Base-by-base conservation (phyloP, 306 rosid genomes). In the Herpetospermum pedunculosum region DNA sequence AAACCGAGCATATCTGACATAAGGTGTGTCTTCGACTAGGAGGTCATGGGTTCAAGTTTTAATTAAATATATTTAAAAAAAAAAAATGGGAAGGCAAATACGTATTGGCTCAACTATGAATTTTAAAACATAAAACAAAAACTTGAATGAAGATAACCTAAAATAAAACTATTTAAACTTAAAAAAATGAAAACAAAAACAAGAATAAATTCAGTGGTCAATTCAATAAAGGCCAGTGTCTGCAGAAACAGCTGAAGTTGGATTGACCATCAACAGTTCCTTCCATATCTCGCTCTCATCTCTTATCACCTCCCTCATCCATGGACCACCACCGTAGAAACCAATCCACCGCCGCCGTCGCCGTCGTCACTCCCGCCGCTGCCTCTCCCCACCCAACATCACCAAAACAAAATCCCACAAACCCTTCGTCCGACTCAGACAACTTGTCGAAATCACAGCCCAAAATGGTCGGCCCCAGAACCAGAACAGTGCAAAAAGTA, bases 361-460 rank as follows among this genome's bases (percentile, higher is more conserved):
- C 37, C 67, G 40, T 29, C 53, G 21, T 28, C 37, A 6, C 73
- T 26, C 28, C 53, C 21, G 14, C 37, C 73, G 32, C 34, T 26
- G 52, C 8, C 73, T 21, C 49, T 65, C 34, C n/a, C 9, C 19
- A 37, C 73, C 73, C 73, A 67, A 67, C 37, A 43, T 72, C 80
- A 54, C 41, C 84, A 50, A 81, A 75, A 77, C 82, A 70, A 71
- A 87, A 87, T 84, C 84, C 81, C 81, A 26, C 77, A 81, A 38
- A 72, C 86, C 60, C 79, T 81, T 49, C 78, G 10, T 50, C 80
- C 25, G 79, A 80, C 75, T 82, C 60, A 72, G 41, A 70, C 55
- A 70, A 18, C 26, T 70, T 47, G 59, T 70, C 76, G 13, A 34
- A 52, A 21, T 34, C 32, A 53, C 32, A 43, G 0, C 29, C 70